phyloP scores from a whole-genome alignment of 345 rosid species.

The Nasturtium officinale region DNA sequence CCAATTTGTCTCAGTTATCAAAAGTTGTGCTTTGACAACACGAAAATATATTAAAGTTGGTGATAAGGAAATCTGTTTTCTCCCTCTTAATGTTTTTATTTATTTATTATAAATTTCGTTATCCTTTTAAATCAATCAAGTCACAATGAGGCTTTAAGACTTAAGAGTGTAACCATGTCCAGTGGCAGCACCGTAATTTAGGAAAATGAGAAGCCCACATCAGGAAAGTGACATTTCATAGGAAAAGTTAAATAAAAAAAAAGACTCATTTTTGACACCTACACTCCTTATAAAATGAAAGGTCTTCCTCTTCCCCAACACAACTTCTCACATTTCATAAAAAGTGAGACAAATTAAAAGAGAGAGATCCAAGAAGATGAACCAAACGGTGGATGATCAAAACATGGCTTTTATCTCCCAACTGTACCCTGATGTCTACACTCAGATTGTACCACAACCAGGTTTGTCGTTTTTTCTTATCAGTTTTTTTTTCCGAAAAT shows the following conservation, averaged over 20 bases:
- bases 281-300: slow-evolving; percentile 48
- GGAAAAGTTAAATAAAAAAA: background rate
- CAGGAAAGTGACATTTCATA: slow-evolving; percentile 35
- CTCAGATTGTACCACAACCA: slow-evolving; percentile 56
- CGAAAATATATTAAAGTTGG: slow-evolving; percentile 2
- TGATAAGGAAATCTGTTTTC: background rate
- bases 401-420: slow-evolving; percentile 61
- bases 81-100: too few relatives aligned
- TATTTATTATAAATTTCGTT: background rate
- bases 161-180: background rate
- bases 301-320: slow-evolving; percentile 43
- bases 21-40: background rate
- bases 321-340: slow-evolving; percentile 43
- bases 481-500: background rate
- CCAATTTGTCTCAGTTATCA: background rate
- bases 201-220: slow-evolving; percentile 26
- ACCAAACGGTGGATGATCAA: slow-evolving; percentile 46
- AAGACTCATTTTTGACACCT: slow-evolving; percentile 19
- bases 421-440: slow-evolving; percentile 53
- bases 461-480: slow-evolving; percentile 44
- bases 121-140: background rate
- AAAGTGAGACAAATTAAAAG: slow-evolving; percentile 39
- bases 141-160: background rate
- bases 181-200: slow-evolving; percentile 28
- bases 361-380: slow-evolving; percentile 34